phyloP scores from a whole-genome alignment of 176 grass and related monocot species.

The Oropetium thomaeum region DNA sequence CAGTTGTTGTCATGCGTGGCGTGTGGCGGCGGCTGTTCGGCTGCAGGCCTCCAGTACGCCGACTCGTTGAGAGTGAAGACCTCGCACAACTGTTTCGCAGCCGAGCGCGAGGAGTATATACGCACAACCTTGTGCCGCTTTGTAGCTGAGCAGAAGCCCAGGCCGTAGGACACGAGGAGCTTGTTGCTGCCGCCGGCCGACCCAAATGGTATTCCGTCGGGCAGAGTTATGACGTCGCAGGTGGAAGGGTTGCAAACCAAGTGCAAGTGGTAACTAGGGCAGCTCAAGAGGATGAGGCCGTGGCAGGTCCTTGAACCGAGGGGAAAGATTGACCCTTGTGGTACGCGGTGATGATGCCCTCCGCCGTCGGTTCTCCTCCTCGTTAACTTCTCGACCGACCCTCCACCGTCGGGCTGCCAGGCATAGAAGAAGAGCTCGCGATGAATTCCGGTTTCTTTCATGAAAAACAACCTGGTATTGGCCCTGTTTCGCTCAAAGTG shows the following conservation, averaged over 20 bases:
- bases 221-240: background rate
- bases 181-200: background rate
- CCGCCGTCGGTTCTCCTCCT: no score
- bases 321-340: background rate
- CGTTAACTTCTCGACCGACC: background rate
- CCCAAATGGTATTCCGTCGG: background rate
- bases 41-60: background rate
- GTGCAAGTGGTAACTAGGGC: background rate
- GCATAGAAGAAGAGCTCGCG: conserved; percentile 3
- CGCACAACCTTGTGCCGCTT: background rate
- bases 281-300: background rate
- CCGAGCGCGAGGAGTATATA: background rate
- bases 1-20: no score
- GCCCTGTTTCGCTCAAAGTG: background rate
- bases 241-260: background rate
- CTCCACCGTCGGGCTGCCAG: background rate
- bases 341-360: no score
- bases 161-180: background rate
- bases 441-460: background rate
- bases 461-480: background rate
- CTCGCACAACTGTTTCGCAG: no score
- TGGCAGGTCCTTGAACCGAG: background rate
- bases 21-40: no score
- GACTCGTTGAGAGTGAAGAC: background rate
- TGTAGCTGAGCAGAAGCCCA: background rate